Evolutionary conservation across 176 grass and related monocot species (phyloP).

Genomic region (Rhynchospora pubera): DNA sequence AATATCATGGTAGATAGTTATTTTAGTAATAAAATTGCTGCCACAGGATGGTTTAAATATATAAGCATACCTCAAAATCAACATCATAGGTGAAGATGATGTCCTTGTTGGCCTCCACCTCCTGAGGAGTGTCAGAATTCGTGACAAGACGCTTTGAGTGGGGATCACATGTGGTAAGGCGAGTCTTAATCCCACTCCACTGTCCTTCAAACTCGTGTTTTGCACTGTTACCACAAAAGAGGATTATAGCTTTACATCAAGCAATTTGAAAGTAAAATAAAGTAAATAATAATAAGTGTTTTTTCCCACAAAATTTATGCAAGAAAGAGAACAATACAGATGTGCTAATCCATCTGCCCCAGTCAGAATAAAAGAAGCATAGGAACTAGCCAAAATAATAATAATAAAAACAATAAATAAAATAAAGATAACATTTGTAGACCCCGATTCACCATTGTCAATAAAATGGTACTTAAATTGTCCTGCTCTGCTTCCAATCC

Average conservation of each 20-base stretch:
- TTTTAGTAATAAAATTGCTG: not conserved
- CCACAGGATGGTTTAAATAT: not conserved
- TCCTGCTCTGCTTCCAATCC: not conserved
- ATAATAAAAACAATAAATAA: not conserved
- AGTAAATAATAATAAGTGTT: not conserved
- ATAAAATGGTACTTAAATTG: not conserved
- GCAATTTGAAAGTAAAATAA: not conserved
- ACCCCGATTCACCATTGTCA: not conserved
- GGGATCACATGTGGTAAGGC: conserved; percentile 55
- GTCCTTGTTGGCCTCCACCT: conserved; percentile 55
- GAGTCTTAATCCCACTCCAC: conserved; percentile 45
- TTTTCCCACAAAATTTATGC: not conserved
- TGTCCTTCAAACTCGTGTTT: conserved; percentile 66
- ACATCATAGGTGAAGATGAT: conserved; percentile 77
- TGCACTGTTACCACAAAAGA: conserved; percentile 33
- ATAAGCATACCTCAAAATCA: conserved; percentile 49
- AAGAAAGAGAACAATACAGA: not conserved
- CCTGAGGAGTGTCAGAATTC: conserved; percentile 61
- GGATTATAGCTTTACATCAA: not conserved
- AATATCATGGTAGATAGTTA: not conserved
- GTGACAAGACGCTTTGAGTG: conserved; percentile 39
- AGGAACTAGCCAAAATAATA: not conserved
- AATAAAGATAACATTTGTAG: not conserved
- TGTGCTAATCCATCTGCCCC: not conserved
- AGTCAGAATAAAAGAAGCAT: not conserved